Evolutionary conservation across 495 filamentous ascomycete genomes (phyloP).

Genomic region (Cenococcum geophilum): DNA sequence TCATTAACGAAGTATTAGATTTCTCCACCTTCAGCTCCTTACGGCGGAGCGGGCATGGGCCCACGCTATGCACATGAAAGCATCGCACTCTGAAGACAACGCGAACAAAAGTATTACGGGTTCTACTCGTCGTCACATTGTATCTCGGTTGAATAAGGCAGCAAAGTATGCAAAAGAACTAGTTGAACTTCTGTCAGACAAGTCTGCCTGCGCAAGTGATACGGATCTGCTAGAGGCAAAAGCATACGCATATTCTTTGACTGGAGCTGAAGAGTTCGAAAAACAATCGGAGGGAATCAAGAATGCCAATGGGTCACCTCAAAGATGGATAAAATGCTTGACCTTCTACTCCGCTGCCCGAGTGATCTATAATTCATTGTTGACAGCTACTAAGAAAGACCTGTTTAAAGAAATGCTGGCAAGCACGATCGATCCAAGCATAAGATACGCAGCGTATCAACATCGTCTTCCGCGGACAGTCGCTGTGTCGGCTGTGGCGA

Average conservation of each 20-base stretch:
- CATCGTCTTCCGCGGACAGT: conserved; percentile 68
- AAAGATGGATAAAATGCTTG: conserved; percentile 72
- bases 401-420: conserved; percentile 78
- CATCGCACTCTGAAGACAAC: conserved; percentile 67
- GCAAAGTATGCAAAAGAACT: conserved; percentile 62
- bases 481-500: conserved; percentile 69
- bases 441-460: conserved; percentile 91
- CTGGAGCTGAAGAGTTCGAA: conserved; percentile 73
- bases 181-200: conserved; percentile 56
- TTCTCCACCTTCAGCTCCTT: conserved; percentile 71
- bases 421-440: conserved; percentile 83
- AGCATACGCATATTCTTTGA: conserved; percentile 70
- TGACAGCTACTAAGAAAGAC: conserved; percentile 59
- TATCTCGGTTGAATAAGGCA: conserved; percentile 79
- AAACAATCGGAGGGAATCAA: conserved; percentile 49
- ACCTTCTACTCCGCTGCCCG: conserved; percentile 66
- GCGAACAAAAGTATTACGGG: conserved; percentile 67
- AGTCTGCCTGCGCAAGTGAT: conserved; percentile 53
- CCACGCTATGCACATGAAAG: conserved; percentile 90
- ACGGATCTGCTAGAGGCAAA: conserved; percentile 77
- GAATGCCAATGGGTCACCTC: conserved; percentile 18
- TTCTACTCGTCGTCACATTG: conserved; percentile 74
- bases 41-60: conserved; percentile 93
- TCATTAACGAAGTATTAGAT: conserved; percentile 46
- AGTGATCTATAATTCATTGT: conserved; percentile 75